Percentiles rank a stretch among this genome's conserved stretches.
Conservation (phyloP, 1,284 basidiomycete species). For the Rhizopogon hawkerae region DNA sequence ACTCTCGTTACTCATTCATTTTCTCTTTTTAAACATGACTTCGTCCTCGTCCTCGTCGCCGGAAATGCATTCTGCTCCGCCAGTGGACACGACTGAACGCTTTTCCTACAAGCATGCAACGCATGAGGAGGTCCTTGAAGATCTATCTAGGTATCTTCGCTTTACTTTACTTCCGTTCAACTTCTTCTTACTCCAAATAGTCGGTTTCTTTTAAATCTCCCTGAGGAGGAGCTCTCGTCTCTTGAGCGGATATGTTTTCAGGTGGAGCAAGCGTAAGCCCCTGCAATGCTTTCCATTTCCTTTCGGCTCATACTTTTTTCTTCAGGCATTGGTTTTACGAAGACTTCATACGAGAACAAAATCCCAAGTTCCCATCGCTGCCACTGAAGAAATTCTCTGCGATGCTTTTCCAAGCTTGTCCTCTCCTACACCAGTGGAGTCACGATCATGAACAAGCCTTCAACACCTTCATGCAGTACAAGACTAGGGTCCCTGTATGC, state of each 20-base stretch:
- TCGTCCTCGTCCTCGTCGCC: conserved; percentile 65
- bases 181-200: conserved; percentile 31
- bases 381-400: conserved; percentile 93
- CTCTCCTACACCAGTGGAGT: conserved; percentile 71
- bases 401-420: conserved; percentile 80
- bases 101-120: conserved; percentile 59
- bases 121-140: conserved; percentile 78
- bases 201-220: conserved; percentile 96
- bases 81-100: conserved; percentile 37
- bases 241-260: conserved; percentile 97
- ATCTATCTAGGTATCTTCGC: conserved; percentile 66
- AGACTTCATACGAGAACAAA: conserved; percentile 92
- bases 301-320: conserved; percentile 10
- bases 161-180: conserved; percentile 3
- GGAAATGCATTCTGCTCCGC: conserved; percentile 49
- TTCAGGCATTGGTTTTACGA: conserved; percentile 98
- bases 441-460: conserved; percentile 76
- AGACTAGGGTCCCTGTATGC: conserved; percentile 97
- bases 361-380: conserved; percentile 80
- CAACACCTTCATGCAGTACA: conserved; percentile 87
- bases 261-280: conserved; percentile 92
- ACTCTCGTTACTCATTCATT: conserved; percentile 33
- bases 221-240: conserved; percentile 84
- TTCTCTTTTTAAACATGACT: conserved; percentile 31
- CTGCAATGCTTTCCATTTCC: conserved; percentile 10